These are phyloP conservation scores for Inonotus obliquus DNA, from an alignment of 1,284 basidiomycete species.

Conservation along the genomic window DNA sequence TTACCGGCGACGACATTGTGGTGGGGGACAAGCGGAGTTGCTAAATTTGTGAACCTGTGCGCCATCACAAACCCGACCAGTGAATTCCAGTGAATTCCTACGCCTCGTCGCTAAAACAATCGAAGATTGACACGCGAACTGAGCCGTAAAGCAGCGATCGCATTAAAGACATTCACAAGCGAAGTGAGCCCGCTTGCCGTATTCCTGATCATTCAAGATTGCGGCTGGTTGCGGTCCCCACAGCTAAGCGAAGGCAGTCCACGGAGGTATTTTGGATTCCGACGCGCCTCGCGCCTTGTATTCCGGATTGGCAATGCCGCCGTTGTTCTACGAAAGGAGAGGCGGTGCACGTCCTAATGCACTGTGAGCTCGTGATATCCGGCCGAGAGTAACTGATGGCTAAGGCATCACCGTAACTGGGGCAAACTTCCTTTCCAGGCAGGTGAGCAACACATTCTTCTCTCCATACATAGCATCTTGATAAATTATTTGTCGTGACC, in stretches of 20 bases:
- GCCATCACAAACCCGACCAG: too few species aligned
- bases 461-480: neutral
- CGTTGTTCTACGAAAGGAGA: neutral
- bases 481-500: neutral
- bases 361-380: neutral
- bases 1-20: too few species aligned
- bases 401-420: neutral
- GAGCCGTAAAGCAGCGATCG: too few species aligned
- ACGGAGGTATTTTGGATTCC: neutral
- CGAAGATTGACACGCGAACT: too few species aligned
- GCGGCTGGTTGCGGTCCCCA: too few species aligned
- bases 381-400: neutral
- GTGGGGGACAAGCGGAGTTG: too few species aligned
- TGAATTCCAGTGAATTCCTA: too few species aligned
- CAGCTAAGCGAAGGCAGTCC: neutral
- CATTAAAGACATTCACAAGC: too few species aligned
- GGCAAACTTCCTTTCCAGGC: neutral
- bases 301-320: neutral
- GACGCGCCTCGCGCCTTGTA: neutral
- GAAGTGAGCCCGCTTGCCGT: neutral
- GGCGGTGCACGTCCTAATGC: neutral
- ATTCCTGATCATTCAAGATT: too few species aligned
- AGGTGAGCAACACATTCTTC: neutral
- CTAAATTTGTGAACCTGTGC: too few species aligned
- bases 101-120: too few species aligned